A percentile compares a stretch with the other conserved stretches of the same genome.
Evolutionary conservation across 306 rosid genomes (phyloP).

Genomic region (cucumber (Cucumis sativus)): Cucumber_9930_V3 NC_026657.2:39132001-39132500

Average conservation of each 20-base stretch:
- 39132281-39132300: background rate
- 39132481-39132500: conserved; percentile 39
- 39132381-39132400: conserved; percentile 45
- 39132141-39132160: conserved; percentile 94
- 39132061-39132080: background rate
- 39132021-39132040: background rate
- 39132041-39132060: background rate
- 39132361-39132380: conserved; percentile 70
- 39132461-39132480: conserved; percentile 69
- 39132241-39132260: conserved; percentile 31
- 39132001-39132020: background rate
- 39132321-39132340: background rate
- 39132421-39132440: conserved; percentile 81
- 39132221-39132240: conserved; percentile 71
- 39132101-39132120: background rate
- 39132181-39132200: conserved; percentile 77
- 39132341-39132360: background rate
- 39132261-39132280: conserved; percentile 2
- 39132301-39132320: too few relatives aligned
- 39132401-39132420: conserved; percentile 56
- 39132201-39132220: conserved; percentile 82
- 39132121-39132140: conserved; percentile 7
- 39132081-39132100: background rate
- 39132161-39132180: conserved; percentile 44
- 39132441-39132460: conserved; percentile 83